Evolutionary conservation across 192 early-diverging fungal genomes (phyloP).

Genomic region (Kickxella alabastrina): DNA sequence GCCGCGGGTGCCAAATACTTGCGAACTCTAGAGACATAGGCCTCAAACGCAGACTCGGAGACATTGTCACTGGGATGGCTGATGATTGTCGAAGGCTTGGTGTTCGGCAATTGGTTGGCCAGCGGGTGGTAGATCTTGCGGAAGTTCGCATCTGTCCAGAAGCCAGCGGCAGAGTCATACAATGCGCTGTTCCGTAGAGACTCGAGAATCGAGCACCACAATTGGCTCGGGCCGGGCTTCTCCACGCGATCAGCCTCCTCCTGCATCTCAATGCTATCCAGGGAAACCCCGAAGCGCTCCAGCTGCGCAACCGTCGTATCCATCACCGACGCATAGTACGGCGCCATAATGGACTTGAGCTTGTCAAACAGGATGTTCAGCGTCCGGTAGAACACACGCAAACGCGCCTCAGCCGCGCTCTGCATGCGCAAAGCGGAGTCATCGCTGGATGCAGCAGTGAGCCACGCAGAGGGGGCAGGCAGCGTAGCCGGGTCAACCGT

Average conservation of each 20-base stretch:
- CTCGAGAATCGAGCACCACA: conserved; percentile 72
- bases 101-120: conserved; percentile 71
- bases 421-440: conserved; percentile 39
- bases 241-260: conserved; percentile 40
- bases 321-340: conserved; percentile 75
- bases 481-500: conserved; percentile 9
- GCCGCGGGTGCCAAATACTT: conserved; percentile 70
- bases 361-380: conserved; percentile 32
- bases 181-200: conserved; percentile 64
- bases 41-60: conserved; percentile 12
- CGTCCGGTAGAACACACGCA: conserved; percentile 44
- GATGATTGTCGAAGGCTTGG: too few relatives aligned
- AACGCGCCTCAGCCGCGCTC: conserved; percentile 20
- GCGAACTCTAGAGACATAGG: conserved; percentile 56
- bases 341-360: conserved; percentile 65
- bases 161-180: conserved; percentile 60
- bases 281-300: conserved; percentile 44
- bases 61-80: too few relatives aligned
- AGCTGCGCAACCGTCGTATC: conserved; percentile 62
- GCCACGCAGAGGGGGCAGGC: conserved; percentile 5
- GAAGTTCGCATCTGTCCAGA: conserved; percentile 72
- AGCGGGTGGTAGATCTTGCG: conserved; percentile 69
- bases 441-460: conserved; percentile 50
- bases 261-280: conserved; percentile 36
- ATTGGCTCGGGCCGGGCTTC: conserved; percentile 48